Conservation (phyloP, 805 yeast species). For the Crinitomyces ghanaensis region DNA sequence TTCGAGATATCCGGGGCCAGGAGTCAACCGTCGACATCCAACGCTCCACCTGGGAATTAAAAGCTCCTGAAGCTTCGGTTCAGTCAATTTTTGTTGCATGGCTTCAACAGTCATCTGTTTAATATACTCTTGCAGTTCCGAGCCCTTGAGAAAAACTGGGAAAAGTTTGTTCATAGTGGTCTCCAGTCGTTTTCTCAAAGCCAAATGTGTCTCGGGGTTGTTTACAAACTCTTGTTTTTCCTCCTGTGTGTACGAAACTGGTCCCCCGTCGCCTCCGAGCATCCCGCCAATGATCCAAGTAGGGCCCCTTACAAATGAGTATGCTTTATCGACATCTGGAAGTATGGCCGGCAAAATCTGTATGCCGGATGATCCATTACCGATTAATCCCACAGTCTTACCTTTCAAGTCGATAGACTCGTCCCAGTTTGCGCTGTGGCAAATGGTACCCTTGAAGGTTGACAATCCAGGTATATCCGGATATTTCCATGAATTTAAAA, state of each 20-base stretch:
- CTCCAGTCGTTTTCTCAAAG: slow-evolving; percentile 5
- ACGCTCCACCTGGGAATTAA: slow-evolving; percentile 11
- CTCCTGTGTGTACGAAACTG: slow-evolving; percentile 5
- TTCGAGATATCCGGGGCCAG: slow-evolving; percentile 12
- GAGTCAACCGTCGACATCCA: slow-evolving; percentile 13
- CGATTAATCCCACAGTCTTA: slow-evolving; percentile 14
- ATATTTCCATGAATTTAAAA: slow-evolving; percentile 21
- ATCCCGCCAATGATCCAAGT: slow-evolving; percentile 10
- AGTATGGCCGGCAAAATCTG: slow-evolving; percentile 7
- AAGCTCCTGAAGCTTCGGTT: slow-evolving; percentile 11
- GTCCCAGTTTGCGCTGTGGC: slow-evolving; percentile 28
- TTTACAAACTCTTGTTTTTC: slow-evolving; percentile 6
- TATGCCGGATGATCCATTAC: slow-evolving; percentile 13
- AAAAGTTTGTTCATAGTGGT: slow-evolving; percentile 3
- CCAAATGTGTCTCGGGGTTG: slow-evolving; percentile 7
- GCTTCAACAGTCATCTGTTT: too few species aligned
- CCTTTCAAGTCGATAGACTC: slow-evolving; percentile 15
- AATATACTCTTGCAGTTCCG: too few species aligned
- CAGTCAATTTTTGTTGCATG: too few species aligned
- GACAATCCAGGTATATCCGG: slow-evolving; percentile 22
- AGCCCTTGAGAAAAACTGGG: slow-evolving; percentile 6
- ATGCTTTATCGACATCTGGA: slow-evolving; percentile 4
- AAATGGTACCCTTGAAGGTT: slow-evolving; percentile 20
- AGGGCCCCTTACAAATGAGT: slow-evolving; percentile 13
- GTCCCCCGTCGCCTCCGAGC: slow-evolving; percentile 6